Base-by-base conservation (phyloP, 495 filamentous ascomycete genomes). In the Xylaria intraflava region DNA sequence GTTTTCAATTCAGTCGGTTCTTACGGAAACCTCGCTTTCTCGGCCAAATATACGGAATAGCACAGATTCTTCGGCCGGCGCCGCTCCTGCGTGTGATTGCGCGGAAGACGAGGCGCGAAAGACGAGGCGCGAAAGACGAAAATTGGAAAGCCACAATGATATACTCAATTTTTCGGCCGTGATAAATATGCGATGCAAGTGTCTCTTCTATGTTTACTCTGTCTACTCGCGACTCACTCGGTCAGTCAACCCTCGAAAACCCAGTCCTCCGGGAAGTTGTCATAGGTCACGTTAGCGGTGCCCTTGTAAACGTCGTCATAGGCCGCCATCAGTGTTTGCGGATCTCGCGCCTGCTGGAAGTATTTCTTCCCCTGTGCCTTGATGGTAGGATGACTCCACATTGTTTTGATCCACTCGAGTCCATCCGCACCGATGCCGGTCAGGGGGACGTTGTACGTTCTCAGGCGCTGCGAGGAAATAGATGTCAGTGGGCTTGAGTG, bases 311-410 rank as follows among this genome's bases (percentile, higher is more conserved):
- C 62, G 42, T 75, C 61, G 51, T 76, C 73, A 49, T 75, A 76
- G 17, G 66, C 57, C 14, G 46, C 65, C 30, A 76, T 61, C 5
- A 42, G 49, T 14, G 67, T 69, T 55, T 69, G 58, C 17, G 73
- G 72, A 29, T 68, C 54, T 44, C 71, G 55, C 0, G 68, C 69
- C 48, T 77, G 74, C 23, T 54, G 58, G 46, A 69, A 69, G 45
- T 73, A 77, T 12, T 64, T 63, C 23, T 62, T 58, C 1, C 31
- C 58, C 46, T 76, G 43, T 1, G 38, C 43, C 50, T 61, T 64
- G 19, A 76, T 62, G 8, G 40, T 41, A 0, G 74, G 71, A 56
- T 75, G 70, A 53, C 66, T 72, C 75, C 75, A 77, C 71, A 78
- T 76, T 22, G 59, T 75, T 30, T 56, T 63, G 63, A 74, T 74